Evolutionary conservation across 2,329 filamentous ascomycete genomes (phyloP).

Genomic region (Cucurbitaria berberidis): DNA sequence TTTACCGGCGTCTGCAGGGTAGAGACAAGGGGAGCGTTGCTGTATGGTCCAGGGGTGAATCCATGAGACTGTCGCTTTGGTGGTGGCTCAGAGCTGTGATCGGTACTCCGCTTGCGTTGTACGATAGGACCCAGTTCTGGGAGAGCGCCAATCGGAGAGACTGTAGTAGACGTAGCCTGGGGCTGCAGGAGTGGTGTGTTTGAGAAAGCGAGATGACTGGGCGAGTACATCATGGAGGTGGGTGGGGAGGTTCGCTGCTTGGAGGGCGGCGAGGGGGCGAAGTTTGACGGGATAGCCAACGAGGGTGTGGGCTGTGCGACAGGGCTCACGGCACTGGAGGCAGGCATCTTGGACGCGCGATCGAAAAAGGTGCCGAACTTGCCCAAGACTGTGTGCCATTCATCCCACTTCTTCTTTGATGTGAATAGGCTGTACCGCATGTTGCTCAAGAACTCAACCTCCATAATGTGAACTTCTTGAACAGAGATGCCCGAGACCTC

Average conservation of each 20-base stretch:
- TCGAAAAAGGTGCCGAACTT: constrained; percentile 86
- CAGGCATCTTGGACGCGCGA: constrained; percentile 62
- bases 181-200: constrained; percentile 49
- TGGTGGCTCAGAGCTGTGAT: constrained; percentile 62
- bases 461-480: constrained; percentile 97
- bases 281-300: constrained; percentile 51
- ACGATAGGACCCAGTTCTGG: constrained; percentile 50
- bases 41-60: constrained; percentile 45
- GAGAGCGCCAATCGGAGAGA: constrained; percentile 53
- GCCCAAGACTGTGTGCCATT: constrained; percentile 83
- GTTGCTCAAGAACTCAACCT: constrained; percentile 99
- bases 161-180: constrained; percentile 50
- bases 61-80: constrained; percentile 58
- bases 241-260: constrained; percentile 60
- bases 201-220: constrained; percentile 51
- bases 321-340: constrained; percentile 49
- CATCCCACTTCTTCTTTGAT: constrained; percentile 83
- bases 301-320: constrained; percentile 40
- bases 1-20: constrained; percentile 44
- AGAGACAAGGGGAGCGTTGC: constrained; percentile 43
- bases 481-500: constrained; percentile 95
- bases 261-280: constrained; percentile 58
- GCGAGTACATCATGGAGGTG: constrained; percentile 49
- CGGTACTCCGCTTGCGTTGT: constrained; percentile 64
- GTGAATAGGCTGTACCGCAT: constrained; percentile 94